These are phyloP conservation scores for Brassica nigra DNA, from an alignment of 345 rosid genomes.

Conservation along the genomic window DNA sequence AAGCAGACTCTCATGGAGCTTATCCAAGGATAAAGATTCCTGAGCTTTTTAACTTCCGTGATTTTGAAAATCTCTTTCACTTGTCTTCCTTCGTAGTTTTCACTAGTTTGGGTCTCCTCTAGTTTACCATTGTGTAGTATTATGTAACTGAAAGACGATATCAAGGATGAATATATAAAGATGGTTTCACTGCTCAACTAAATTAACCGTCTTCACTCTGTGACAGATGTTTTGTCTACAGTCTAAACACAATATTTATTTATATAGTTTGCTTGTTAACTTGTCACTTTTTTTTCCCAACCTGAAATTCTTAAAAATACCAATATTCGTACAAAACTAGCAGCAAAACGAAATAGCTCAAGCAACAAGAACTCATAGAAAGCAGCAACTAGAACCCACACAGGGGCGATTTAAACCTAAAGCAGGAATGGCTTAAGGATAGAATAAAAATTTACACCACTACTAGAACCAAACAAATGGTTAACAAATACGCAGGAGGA, in stretches of 20 bases:
- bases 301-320: too few relatives aligned
- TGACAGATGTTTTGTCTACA: not conserved
- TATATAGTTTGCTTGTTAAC: not conserved
- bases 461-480: too few relatives aligned
- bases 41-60: conserved; percentile 38
- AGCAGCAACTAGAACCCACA: too few relatives aligned
- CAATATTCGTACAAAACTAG: too few relatives aligned
- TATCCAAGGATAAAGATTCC: conserved; percentile 65
- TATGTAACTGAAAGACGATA: conserved; percentile 16
- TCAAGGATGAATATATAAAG: conserved; percentile 25
- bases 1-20: conserved; percentile 64
- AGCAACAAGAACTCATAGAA: too few relatives aligned
- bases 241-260: not conserved
- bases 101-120: conserved; percentile 17
- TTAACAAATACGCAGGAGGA: too few relatives aligned
- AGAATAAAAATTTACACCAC: too few relatives aligned
- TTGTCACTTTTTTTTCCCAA: too few relatives aligned
- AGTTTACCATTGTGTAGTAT: conserved; percentile 26
- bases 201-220: not conserved
- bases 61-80: conserved; percentile 6
- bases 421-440: too few relatives aligned
- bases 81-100: not conserved
- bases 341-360: too few relatives aligned
- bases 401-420: too few relatives aligned
- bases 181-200: conserved; percentile 15